phyloP scores from a whole-genome alignment of 345 rosid genomes.

The Dipteronia dyeriana region DNA sequence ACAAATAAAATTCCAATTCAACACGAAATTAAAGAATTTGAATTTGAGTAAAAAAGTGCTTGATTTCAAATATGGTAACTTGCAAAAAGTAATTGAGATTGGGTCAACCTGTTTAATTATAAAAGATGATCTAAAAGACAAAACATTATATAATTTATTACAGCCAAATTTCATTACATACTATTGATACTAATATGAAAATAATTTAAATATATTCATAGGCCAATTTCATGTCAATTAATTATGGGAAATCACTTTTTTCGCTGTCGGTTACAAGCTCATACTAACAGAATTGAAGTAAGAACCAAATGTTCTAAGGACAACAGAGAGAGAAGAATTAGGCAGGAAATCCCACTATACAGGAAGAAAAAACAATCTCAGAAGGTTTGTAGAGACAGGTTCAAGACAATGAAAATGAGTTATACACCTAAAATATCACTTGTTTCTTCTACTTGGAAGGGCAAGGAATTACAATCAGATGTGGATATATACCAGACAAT shows the following conservation, averaged over 20 bases:
- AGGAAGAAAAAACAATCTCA: not conserved
- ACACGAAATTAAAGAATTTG: not conserved
- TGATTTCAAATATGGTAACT: not conserved
- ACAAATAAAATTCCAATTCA: not conserved
- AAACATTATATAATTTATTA: not conserved
- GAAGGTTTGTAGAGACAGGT: too few relatives aligned
- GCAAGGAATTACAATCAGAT: too few relatives aligned
- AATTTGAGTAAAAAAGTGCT: not conserved
- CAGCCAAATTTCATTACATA: not conserved
- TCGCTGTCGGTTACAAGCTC: not conserved
- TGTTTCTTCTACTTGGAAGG: too few relatives aligned
- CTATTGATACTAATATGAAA: not conserved
- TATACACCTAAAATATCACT: too few relatives aligned
- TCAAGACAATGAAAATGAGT: too few relatives aligned
- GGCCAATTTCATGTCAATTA: not conserved
- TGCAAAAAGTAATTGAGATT: not conserved
- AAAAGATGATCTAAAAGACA: not conserved
- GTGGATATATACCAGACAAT: too few relatives aligned
- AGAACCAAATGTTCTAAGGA: not conserved
- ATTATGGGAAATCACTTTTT: not conserved
- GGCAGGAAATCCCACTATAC: not conserved
- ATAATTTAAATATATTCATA: not conserved
- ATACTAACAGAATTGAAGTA: not conserved
- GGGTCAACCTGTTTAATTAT: not conserved
- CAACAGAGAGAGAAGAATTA: not conserved